These are phyloP conservation scores for Phaeotremella skinneri DNA, from an alignment of 768 basidiomycete genomes.

Conservation along the genomic window DNA sequence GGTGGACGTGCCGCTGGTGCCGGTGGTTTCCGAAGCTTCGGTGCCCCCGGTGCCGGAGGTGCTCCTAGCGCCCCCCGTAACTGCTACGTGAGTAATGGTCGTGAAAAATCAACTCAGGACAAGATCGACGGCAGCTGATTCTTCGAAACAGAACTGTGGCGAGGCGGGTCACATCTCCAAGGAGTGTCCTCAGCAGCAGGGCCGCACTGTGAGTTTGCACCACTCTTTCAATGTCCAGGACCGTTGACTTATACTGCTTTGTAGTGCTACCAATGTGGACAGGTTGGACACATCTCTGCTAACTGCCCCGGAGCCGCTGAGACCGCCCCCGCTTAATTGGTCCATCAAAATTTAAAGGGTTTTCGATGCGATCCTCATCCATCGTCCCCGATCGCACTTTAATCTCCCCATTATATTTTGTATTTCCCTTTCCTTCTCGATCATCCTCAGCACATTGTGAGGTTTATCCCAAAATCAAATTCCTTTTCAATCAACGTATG, in stretches of 20 bases:
- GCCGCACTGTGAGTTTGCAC: conserved; percentile 34
- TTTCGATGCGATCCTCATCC: no score
- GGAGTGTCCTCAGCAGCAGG: conserved; percentile 49
- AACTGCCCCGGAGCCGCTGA: conserved; percentile 40
- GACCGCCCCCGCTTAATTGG: conserved; percentile 26
- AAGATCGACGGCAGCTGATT: neutral
- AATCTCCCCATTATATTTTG: no score
- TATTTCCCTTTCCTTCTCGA: no score
- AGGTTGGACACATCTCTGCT: conserved; percentile 50
- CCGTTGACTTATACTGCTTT: neutral
- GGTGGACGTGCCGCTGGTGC: conserved; percentile 21
- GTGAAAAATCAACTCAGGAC: neutral
- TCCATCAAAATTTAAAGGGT: conserved; percentile 1
- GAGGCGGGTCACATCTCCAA: conserved; percentile 52
- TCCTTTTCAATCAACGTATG: no score
- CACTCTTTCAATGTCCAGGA: neutral
- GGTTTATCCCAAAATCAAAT: no score
- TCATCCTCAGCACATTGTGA: no score
- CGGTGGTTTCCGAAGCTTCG: conserved; percentile 18
- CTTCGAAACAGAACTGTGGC: conserved; percentile 48
- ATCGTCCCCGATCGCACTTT: no score
- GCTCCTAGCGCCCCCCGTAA: conserved; percentile 41
- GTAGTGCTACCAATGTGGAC: conserved; percentile 45
- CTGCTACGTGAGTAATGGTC: conserved; percentile 48
- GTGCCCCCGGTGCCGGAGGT: conserved; percentile 32